Evolutionary conservation across 2,329 filamentous ascomycete species (phyloP).

Genomic region (Zelopaecilomyces penicillatus): DNA sequence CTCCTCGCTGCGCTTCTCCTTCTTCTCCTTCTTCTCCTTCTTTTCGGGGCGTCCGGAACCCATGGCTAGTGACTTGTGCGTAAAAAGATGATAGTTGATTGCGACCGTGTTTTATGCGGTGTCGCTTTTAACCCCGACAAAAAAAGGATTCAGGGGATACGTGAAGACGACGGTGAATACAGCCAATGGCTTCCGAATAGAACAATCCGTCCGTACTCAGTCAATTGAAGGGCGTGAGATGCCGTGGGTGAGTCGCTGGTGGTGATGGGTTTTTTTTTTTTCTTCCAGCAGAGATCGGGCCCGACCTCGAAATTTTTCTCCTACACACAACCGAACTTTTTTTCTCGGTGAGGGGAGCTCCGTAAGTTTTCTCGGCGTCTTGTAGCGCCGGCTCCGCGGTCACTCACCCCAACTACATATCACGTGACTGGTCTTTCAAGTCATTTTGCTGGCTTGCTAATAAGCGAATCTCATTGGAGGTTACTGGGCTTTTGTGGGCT

Average conservation of each 20-base stretch:
- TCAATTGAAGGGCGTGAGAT: neutral
- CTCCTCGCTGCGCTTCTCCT: slow-evolving; percentile 49
- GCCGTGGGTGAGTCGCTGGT: neutral
- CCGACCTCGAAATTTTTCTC: slow-evolving; percentile 23
- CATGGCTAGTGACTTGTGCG: slow-evolving; percentile 26
- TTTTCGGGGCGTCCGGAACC: slow-evolving; percentile 41
- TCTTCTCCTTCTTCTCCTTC: slow-evolving; percentile 53
- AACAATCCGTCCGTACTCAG: neutral
- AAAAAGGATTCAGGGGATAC: neutral
- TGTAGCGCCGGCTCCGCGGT: slow-evolving; percentile 22
- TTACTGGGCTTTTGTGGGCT: no score
- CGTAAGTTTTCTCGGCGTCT: slow-evolving; percentile 19
- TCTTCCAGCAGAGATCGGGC: slow-evolving; percentile 4
- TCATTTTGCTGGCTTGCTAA: no score
- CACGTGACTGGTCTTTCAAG: no score
- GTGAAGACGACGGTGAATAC: neutral
- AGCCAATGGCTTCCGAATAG: no score
- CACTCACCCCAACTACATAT: no score
- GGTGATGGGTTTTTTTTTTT: slow-evolving; percentile 8
- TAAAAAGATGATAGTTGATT: neutral
- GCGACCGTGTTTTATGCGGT: neutral
- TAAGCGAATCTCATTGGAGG: no score
- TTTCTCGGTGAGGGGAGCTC: slow-evolving; percentile 21
- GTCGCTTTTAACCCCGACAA: neutral
- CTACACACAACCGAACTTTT: slow-evolving; percentile 20